Base-by-base conservation (phyloP, 108 stramenopile species). In the Cyclotella atomus region DNA sequence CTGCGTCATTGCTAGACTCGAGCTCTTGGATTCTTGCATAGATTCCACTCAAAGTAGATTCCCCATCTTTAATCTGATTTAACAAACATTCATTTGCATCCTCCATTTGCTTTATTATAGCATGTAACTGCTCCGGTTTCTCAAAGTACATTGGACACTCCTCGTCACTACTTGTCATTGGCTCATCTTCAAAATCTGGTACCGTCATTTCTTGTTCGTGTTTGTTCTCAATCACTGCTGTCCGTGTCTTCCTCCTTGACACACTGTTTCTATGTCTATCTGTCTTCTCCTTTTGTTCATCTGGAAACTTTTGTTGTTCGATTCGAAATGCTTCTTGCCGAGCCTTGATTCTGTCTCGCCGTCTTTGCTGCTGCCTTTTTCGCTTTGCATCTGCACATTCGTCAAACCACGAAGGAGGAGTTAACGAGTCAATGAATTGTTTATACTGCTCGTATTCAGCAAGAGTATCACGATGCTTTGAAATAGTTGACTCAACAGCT, bases 131-230 rank as follows among this genome's bases (percentile, higher is more conserved):
- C 5, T 8, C 5, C 17, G 64, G 64, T 5, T 47, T n/a, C 45
- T 65, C 16, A 30, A 65, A 65, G 19, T 65, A 65, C 15, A 65
- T 47, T 46, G 64, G 45, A 47, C 30, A 32, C 20, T 65, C 64
- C 49, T 65, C 64, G 19, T 65, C 64, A 30, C 64, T 65, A 32
- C 64, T 65, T 65, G 64, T 65, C 12, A 65, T 0, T 47, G 43
- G 64, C 21, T 65, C 64, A 25, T 65, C 64, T 49, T 65, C 64
- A 65, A 65, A 47, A 16, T 65, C 45, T 32, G 64, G 64, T 49
- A 29, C 25, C 2, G 36, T 15, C 10, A 38, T 7, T 46, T 9
- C 3, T 46, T 46, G 27, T 16, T n/a, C 62, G 10, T 64, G 28
- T 21, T 36, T 10, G 47, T 47, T 17, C 8, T 1, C 17, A 29